These are phyloP conservation scores for Aeminium ludgeri DNA, from an alignment of 495 filamentous ascomycete species.

Conservation along the genomic window DNA sequence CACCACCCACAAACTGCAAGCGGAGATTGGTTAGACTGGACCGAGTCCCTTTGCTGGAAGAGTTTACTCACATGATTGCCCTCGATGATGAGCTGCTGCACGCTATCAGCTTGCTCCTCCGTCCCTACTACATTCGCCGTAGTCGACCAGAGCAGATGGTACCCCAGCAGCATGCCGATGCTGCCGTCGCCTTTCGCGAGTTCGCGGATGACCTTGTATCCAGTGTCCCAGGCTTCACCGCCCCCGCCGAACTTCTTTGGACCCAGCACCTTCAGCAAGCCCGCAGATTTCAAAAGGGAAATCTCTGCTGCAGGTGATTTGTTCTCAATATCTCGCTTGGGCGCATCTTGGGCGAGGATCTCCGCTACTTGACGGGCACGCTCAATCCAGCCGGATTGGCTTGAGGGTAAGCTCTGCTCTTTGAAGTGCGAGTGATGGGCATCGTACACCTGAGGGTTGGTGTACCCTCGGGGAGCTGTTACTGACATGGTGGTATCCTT, in stretches of 20 bases:
- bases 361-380: constrained; percentile 37
- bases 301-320: constrained; percentile 40
- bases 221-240: constrained; percentile 38
- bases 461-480: no score
- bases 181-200: constrained; percentile 42
- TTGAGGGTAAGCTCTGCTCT: constrained; percentile 28
- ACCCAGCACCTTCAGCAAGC: constrained; percentile 38
- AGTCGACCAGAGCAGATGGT: constrained; percentile 44
- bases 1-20: constrained; percentile 46
- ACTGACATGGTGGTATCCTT: no score
- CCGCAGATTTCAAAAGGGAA: constrained; percentile 37
- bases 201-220: constrained; percentile 40
- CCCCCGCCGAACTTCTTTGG: constrained; percentile 40
- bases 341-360: constrained; percentile 36
- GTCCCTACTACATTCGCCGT: constrained; percentile 40
- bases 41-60: no score
- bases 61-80: no score
- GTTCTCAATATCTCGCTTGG: constrained; percentile 36
- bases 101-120: constrained; percentile 35
- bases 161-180: constrained; percentile 43
- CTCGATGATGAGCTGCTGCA: constrained; percentile 33
- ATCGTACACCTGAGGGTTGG: no score
- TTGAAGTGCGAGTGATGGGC: constrained; percentile 29
- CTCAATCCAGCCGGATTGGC: constrained; percentile 31
- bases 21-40: no score